Conservation (phyloP, 768 basidiomycete species). For the Hericium alpestre region DNA sequence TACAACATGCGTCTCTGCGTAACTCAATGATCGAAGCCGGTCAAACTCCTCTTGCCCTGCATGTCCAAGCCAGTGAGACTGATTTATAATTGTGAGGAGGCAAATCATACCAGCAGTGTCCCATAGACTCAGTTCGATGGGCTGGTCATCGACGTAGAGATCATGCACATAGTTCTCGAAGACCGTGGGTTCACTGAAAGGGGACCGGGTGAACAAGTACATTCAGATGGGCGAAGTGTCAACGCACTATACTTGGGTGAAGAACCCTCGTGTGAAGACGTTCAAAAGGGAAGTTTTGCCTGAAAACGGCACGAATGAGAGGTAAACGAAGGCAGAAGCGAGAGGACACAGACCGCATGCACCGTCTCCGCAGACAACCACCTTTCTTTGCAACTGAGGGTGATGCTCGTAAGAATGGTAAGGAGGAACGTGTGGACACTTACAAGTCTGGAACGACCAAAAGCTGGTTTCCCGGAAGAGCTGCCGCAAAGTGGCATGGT, state of each 20-base stretch:
- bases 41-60: conserved; percentile 95
- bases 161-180: conserved; percentile 98
- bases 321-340: background rate
- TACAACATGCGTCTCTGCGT: conserved; percentile 92
- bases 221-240: background rate
- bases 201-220: background rate
- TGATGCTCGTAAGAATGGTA: background rate
- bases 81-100: background rate
- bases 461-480: conserved; percentile 36
- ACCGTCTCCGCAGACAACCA: conserved; percentile 94
- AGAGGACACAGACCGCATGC: conserved; percentile 61
- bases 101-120: conserved; percentile 79
- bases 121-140: conserved; percentile 90
- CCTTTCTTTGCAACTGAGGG: conserved; percentile 41
- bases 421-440: conserved; percentile 7
- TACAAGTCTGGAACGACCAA: conserved; percentile 47
- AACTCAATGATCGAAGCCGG: conserved; percentile 83
- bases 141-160: conserved; percentile 73
- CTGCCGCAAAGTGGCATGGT: conserved; percentile 49
- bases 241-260: conserved; percentile 84
- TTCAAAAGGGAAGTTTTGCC: conserved; percentile 81
- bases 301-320: conserved; percentile 17
- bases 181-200: conserved; percentile 74
- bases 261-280: conserved; percentile 85
- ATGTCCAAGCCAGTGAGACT: conserved; percentile 6